Percentiles rank a stretch among this genome's conserved stretches.
Conservation (phyloP, 1,284 basidiomycete genomes). For the Gymnopus androsaceus region DNA sequence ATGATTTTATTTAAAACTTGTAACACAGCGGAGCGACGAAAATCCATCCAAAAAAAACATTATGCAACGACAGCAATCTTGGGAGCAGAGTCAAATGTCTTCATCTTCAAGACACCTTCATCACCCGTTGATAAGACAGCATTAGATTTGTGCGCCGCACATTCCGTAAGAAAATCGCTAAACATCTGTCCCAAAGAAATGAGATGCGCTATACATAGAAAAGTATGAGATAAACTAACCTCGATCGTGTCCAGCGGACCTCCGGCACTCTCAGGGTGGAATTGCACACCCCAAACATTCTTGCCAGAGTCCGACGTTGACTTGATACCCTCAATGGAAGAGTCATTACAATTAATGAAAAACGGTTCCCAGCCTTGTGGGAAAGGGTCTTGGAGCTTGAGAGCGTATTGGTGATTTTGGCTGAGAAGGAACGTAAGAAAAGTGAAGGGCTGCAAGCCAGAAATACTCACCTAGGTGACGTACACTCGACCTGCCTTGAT, state of each 20-base stretch:
- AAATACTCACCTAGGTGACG: slow-evolving; percentile 80
- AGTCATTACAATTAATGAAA: slow-evolving; percentile 98
- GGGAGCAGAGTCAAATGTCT: slow-evolving; percentile 18
- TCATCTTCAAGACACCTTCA: slow-evolving; percentile 28
- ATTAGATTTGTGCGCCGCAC: slow-evolving; percentile 56
- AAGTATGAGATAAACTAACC: slow-evolving; percentile 42
- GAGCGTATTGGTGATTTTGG: slow-evolving; percentile 96
- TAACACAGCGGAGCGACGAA: not conserved
- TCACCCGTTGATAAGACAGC: slow-evolving; percentile 22
- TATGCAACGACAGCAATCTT: slow-evolving; percentile 10
- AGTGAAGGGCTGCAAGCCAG: not conserved
- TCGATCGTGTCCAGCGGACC: slow-evolving; percentile 93
- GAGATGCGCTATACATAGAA: not conserved
- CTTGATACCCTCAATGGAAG: slow-evolving; percentile 97
- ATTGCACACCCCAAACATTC: slow-evolving; percentile 94
- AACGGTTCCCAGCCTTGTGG: slow-evolving; percentile 94
- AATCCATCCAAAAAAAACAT: not conserved
- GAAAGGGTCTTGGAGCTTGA: slow-evolving; percentile 90
- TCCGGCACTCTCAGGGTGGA: slow-evolving; percentile 93
- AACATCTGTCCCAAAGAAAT: slow-evolving; percentile 70
- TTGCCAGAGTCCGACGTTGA: slow-evolving; percentile 85
- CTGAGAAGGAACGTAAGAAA: slow-evolving; percentile 37
- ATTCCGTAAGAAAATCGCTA: slow-evolving; percentile 85
- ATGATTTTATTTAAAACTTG: not conserved
- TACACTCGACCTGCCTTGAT: slow-evolving; percentile 96